phyloP scores from a whole-genome alignment of 208 protist genomes.

The Balamuthia mandrillaris region DNA sequence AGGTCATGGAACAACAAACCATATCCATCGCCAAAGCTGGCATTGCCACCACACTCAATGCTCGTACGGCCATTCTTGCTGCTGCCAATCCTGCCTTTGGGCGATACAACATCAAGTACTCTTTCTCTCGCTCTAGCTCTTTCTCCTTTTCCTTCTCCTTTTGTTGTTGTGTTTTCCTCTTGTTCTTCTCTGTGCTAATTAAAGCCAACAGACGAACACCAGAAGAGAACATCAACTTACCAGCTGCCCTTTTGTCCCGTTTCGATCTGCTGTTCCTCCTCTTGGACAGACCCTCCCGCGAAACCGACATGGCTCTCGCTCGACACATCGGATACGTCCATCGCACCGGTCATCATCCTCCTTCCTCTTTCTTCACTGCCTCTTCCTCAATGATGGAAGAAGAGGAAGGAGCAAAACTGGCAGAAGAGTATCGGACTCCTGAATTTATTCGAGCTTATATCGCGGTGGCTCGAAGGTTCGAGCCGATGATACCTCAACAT shows the following conservation, averaged over 20 bases:
- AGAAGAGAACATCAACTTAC: slow-evolving; percentile 97
- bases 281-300: slow-evolving; percentile 73
- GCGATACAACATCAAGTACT: slow-evolving; percentile 85
- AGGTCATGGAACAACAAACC: slow-evolving; percentile 98
- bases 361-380: background rate
- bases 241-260: slow-evolving; percentile 93
- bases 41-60: slow-evolving; percentile 98
- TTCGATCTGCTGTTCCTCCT: slow-evolving; percentile 90
- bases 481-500: slow-evolving; percentile 61
- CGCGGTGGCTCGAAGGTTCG: slow-evolving; percentile 36
- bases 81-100: slow-evolving; percentile 97
- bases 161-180: background rate
- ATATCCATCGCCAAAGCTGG: slow-evolving; percentile 99
- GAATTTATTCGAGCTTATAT: slow-evolving; percentile 52
- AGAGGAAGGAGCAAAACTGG: background rate
- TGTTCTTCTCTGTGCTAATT: background rate
- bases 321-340: slow-evolving; percentile 70
- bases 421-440: background rate
- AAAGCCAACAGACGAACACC: slow-evolving; percentile 50
- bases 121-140: too few species aligned
- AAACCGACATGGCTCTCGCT: slow-evolving; percentile 87
- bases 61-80: slow-evolving; percentile 94
- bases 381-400: background rate
- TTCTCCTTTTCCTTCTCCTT: too few species aligned
- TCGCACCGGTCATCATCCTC: slow-evolving; percentile 38